Percentiles rank a stretch among this genome's conserved stretches.
Evolutionary conservation across 345 rosid genomes (phyloP).

Genomic region (Kandelia obovata): DNA sequence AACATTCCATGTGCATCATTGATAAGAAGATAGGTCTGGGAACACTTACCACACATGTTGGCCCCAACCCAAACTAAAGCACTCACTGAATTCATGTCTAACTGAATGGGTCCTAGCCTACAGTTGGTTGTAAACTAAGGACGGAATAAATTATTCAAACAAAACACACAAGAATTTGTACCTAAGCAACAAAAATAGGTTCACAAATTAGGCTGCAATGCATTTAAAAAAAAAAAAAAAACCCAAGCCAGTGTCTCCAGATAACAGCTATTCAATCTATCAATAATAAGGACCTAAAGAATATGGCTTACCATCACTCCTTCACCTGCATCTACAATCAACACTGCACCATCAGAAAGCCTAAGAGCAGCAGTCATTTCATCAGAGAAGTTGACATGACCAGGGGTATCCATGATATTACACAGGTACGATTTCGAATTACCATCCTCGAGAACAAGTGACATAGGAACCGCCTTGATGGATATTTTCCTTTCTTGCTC

Average conservation of each 20-base stretch:
- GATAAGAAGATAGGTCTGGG: neutral
- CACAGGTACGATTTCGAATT: constrained; percentile 87
- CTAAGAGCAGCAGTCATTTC: constrained; percentile 84
- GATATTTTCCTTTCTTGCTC: constrained; percentile 97
- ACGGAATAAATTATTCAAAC: neutral
- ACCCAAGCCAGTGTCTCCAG: too few species aligned
- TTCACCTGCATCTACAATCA: constrained; percentile 97
- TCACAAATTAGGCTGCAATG: neutral
- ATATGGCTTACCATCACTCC: constrained; percentile 53
- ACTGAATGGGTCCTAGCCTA: too few species aligned
- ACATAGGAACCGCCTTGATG: constrained; percentile 92
- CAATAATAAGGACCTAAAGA: constrained; percentile 2
- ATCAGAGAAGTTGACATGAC: constrained; percentile 81
- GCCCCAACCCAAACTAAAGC: neutral
- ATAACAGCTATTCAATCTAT: neutral
- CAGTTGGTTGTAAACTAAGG: too few species aligned
- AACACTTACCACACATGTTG: constrained; percentile 1
- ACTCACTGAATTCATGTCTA: neutral
- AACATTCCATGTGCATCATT: neutral
- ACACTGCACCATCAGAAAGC: constrained; percentile 94
- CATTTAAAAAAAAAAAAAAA: too few species aligned
- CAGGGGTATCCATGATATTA: constrained; percentile 93
- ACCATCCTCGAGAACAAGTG: constrained; percentile 93
- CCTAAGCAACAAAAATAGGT: neutral
- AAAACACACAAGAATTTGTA: neutral